phyloP scores from a whole-genome alignment of 83 land plant species.

The Larix sibirica region DNA sequence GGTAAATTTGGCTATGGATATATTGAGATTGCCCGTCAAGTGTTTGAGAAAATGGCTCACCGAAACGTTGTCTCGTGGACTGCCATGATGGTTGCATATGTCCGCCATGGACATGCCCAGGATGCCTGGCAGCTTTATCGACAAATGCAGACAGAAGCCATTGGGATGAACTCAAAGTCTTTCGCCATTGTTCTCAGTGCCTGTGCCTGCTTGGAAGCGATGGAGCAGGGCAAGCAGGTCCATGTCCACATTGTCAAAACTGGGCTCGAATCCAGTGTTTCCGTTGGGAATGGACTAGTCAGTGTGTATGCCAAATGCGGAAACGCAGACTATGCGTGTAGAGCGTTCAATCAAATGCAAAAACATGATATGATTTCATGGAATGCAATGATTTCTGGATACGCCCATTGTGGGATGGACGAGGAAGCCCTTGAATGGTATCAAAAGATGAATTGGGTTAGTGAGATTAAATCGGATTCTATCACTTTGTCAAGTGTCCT shows the following conservation, averaged over 20 bases:
- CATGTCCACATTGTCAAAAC: constrained; percentile 40
- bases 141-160: constrained; percentile 28
- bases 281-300: constrained; percentile 47
- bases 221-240: constrained; percentile 19
- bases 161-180: constrained; percentile 31
- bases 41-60: constrained; percentile 62
- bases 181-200: constrained; percentile 35
- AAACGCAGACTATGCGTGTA: constrained; percentile 25
- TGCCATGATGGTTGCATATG: constrained; percentile 45
- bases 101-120: constrained; percentile 23
- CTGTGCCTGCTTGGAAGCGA: constrained; percentile 36
- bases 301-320: constrained; percentile 61
- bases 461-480: constrained; percentile 21
- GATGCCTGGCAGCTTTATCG: constrained; percentile 32
- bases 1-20: constrained; percentile 27
- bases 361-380: constrained; percentile 57
- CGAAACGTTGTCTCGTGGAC: constrained; percentile 65
- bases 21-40: constrained; percentile 32
- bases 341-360: constrained; percentile 53
- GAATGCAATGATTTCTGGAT: constrained; percentile 62
- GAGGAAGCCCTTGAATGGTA: constrained; percentile 45
- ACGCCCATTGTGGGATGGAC: constrained; percentile 46
- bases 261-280: constrained; percentile 26
- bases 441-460: constrained; percentile 19
- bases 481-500: constrained; percentile 44